Evolutionary conservation across 2,329 filamentous ascomycete genomes (phyloP).

Genomic region (Paecilomyces niveus): DNA sequence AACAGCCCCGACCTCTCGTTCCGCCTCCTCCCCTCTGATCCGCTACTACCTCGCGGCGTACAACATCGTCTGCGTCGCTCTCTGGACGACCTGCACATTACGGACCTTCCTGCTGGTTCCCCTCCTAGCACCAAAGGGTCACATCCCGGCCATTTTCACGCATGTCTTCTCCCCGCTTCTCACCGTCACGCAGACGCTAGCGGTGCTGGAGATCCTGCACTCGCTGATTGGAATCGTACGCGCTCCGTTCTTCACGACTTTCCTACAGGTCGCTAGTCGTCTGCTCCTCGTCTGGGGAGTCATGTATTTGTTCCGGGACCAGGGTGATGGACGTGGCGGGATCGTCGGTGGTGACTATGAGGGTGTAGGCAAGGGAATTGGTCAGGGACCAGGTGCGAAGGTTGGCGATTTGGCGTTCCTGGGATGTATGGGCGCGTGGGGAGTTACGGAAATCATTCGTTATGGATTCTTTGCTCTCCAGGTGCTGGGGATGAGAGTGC

Average conservation of each 20-base stretch:
- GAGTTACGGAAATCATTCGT: conserved; percentile 81
- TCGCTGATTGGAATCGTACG: conserved; percentile 73
- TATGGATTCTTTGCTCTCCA: conserved; percentile 85
- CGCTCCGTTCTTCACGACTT: conserved; percentile 74
- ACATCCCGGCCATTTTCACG: conserved; percentile 36
- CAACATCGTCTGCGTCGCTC: conserved; percentile 67
- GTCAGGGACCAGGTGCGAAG: conserved; percentile 11
- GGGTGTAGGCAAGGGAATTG: conserved; percentile 9
- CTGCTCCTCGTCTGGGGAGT: conserved; percentile 86
- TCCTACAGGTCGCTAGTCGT: conserved; percentile 83
- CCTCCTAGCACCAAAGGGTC: conserved; percentile 44
- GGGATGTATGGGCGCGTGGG: conserved; percentile 70
- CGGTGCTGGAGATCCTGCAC: conserved; percentile 76
- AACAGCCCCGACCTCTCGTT: conserved; percentile 7
- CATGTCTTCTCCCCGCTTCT: conserved; percentile 37
- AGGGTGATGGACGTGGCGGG: conserved; percentile 54
- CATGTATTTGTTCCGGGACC: conserved; percentile 63
- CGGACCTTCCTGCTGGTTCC: conserved; percentile 55
- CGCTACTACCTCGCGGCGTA: conserved; percentile 73
- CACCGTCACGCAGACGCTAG: conserved; percentile 70
- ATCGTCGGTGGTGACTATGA: conserved; percentile 19
- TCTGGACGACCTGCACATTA: conserved; percentile 72
- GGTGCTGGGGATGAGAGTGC: conserved; percentile 48
- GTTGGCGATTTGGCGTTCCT: conserved; percentile 36
- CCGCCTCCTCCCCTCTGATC: conserved; percentile 42